A percentile compares a stretch with the other conserved stretches of the same genome.
These are phyloP conservation scores for Crithidia thermophila DNA, from an alignment of 208 protist genomes.

Conservation along the genomic window DNA sequence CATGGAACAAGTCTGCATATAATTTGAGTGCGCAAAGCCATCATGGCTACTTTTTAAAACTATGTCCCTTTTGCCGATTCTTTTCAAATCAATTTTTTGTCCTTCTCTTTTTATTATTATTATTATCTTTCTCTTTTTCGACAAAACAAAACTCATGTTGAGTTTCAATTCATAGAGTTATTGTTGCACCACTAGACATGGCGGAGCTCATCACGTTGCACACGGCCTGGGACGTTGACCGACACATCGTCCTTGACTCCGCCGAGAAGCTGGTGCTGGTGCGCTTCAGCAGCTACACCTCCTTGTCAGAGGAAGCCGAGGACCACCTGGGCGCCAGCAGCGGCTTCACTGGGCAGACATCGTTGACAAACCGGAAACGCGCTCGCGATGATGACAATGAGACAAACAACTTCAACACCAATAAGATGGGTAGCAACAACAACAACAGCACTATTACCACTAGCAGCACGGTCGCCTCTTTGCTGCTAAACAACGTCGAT, in stretches of 20 bases:
- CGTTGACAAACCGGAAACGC: slow-evolving; percentile 14
- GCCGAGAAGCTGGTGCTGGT: slow-evolving; percentile 79
- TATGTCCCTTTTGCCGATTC: too few species aligned
- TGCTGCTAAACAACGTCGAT: slow-evolving; percentile 18
- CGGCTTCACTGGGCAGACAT: background rate
- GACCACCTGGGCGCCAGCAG: background rate
- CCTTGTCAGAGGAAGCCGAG: slow-evolving; percentile 9
- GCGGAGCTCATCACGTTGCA: slow-evolving; percentile 49
- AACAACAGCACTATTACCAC: background rate
- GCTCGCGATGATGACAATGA: slow-evolving; percentile 12
- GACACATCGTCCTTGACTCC: slow-evolving; percentile 82
- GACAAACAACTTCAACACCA: background rate
- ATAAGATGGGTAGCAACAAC: too few species aligned
- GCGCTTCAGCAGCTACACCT: slow-evolving; percentile 76
- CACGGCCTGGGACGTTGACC: slow-evolving; percentile 88
- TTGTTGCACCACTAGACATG: slow-evolving; percentile 15
- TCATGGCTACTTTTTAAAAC: too few species aligned
- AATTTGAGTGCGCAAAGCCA: too few species aligned
- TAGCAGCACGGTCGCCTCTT: slow-evolving; percentile 3
- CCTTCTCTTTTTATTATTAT: too few species aligned
- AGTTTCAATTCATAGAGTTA: background rate
- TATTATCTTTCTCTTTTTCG: background rate
- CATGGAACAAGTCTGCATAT: too few species aligned
- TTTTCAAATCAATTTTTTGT: too few species aligned
- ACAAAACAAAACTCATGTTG: too few species aligned